These are phyloP conservation scores for Neurospora cerealis DNA, from an alignment of 495 filamentous ascomycete species.

Conservation along the genomic window DNA sequence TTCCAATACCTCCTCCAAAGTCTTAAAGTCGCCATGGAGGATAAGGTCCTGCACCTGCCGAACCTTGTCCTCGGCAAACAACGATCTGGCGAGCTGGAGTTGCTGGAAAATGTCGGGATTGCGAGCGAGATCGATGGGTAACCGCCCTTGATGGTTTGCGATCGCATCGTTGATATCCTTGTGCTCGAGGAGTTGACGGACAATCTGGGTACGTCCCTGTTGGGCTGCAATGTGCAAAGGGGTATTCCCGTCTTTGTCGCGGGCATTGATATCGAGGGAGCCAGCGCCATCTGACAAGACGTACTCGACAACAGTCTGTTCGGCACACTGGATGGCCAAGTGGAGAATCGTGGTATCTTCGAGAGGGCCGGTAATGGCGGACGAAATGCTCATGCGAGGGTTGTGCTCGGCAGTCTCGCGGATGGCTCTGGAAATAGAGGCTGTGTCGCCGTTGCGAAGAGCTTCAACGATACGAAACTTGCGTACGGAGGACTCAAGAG, in stretches of 20 bases:
- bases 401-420: conserved; percentile 50
- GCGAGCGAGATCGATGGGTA: conserved; percentile 78
- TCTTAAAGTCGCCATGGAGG: conserved; percentile 59
- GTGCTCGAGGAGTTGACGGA: conserved; percentile 69
- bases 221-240: conserved; percentile 81
- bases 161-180: conserved; percentile 80
- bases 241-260: conserved; percentile 88
- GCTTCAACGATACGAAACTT: conserved; percentile 93
- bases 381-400: conserved; percentile 42
- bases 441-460: conserved; percentile 79
- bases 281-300: conserved; percentile 62
- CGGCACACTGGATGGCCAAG: conserved; percentile 93
- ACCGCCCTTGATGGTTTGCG: conserved; percentile 78
- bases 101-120: conserved; percentile 93
- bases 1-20: conserved; percentile 66
- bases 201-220: conserved; percentile 68
- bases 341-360: conserved; percentile 85
- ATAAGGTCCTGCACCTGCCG: conserved; percentile 74
- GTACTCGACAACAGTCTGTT: conserved; percentile 91
- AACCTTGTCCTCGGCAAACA: conserved; percentile 81
- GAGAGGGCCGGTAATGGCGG: conserved; percentile 40
- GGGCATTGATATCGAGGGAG: conserved; percentile 73
- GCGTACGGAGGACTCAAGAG: conserved; percentile 87
- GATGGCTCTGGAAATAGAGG: conserved; percentile 79
- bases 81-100: conserved; percentile 78